Base-by-base conservation (phyloP, 129 eudicot genomes). In the Escallonia herrerae region DNA sequence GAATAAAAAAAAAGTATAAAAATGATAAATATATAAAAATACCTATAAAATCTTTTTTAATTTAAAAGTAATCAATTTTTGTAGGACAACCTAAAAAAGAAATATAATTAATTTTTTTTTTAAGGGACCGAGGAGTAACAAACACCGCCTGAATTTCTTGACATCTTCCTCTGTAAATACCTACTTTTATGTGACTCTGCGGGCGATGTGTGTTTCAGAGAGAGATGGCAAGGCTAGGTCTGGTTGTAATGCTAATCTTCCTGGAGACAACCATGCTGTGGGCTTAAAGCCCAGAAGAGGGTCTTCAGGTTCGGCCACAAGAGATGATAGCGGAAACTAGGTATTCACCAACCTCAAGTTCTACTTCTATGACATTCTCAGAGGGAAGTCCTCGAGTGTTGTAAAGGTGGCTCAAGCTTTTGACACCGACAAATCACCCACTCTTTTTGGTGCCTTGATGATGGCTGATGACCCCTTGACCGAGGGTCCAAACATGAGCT, bases 221-320 rank as follows among this genome's bases (percentile, higher is more conserved):
- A 52, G 40, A 58, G 6, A 80, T 76, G 83, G 70, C 54, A 40
- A 49, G 61, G 52, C 60, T 33, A 59, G 58, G 15, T 53, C 13
- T 5, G 5, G 13, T 4, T 53, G 41, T 60, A 33, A 33, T 15
- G 43, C 7, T 5, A 40, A 33, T 5, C 63, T 10, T 8, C 4
- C 15, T 41, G 14, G 38, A 41, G 43, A 38, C 6, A 42, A 40
- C 43, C n/a, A 3, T 40, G 39, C 13, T 33, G 48, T 12, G 13
- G 64, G 40, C 10, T 33, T 12, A 39, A 59, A 33, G 33, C 43
- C 39, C 22, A 10, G 12, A 38, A 60, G 13, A 38, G 41, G 12
- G 8, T 4, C 46, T 2, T 41, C 15, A 11, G 3, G 8, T 38
- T 22, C 5, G 5, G n/a, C 15, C 7, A 60, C 72, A 63, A 59